Evolutionary conservation across 352 stramenopile species (phyloP), one percentile per base, ranked within the genome.

Genomic region (Phytophthora multivora): DNA sequence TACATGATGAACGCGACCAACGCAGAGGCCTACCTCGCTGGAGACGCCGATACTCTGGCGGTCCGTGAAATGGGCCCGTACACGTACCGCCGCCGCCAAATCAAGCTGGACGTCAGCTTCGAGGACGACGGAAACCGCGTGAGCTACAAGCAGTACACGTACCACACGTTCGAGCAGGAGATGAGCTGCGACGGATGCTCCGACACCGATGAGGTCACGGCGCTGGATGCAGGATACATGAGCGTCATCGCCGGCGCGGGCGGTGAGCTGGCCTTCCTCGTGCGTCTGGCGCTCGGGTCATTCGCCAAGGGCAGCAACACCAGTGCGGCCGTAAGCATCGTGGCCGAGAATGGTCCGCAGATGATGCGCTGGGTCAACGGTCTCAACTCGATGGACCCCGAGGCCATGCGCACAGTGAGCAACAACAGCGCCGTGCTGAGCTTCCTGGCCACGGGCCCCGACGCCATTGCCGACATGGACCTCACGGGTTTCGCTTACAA

Each of bases 331-430:
- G 48, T 58, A 0, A 55, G 55, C 13, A 68, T 80, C 31, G 65
- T 91, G 42, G 39, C 63, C 2, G 50, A 71, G 47, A 81, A 79
- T 59, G 73, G 73, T 4, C 46, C 63, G 57, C 77, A 86, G 62
- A 86, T 91, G 63, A 90, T 91, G 83, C 73, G 73, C 35, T 91
- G 65, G 66, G 66, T 88, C 26, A 85, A 85, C 30, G 78, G 78
- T 4, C 72, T 85, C 53, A 88, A 88, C 65, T 88, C 78, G 47
- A 71, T 83, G 54, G 53, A 88, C 52, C 73, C 75, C 0, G 51
- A 56, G 38, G 77, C 75, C 39, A 79, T 81, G 73, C 56, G 55
- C 23, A 62, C 59, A n/a, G 68, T 87, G 18, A 69, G 31, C 33
- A 68, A 59, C 55, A 75, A 74, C 33, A 68, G 55, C 31, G 56